Conservation (phyloP, 2,329 filamentous ascomycete species). For the Aspergillus floridensis region DNA sequence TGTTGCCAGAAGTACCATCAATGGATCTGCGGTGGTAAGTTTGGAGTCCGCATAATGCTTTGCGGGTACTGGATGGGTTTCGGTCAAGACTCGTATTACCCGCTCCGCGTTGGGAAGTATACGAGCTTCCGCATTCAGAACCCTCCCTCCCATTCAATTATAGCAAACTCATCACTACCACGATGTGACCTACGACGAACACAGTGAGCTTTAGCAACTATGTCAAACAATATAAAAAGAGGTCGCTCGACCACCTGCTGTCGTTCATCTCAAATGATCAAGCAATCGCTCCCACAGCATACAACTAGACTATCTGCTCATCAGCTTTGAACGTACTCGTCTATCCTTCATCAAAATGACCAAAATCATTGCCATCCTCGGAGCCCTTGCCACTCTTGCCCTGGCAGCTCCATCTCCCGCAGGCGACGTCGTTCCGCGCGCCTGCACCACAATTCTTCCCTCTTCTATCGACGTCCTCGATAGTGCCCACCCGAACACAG, state of each 20-base stretch:
- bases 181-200: not conserved
- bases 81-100: not conserved
- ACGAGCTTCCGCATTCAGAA: not conserved
- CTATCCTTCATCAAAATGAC: constrained; percentile 4
- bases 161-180: not conserved
- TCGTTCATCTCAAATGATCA: not conserved
- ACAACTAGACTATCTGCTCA: not conserved
- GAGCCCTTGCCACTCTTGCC: constrained; percentile 2
- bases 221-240: not conserved
- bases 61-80: not conserved
- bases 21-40: not conserved
- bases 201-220: not conserved
- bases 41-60: not conserved
- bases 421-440: constrained; percentile 10
- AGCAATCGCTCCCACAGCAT: not conserved
- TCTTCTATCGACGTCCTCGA: constrained; percentile 14
- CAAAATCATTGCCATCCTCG: constrained; percentile 2
- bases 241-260: not conserved
- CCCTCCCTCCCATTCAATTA: not conserved
- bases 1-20: not conserved
- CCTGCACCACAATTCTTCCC: constrained; percentile 16
- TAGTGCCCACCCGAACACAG: constrained; percentile 8
- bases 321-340: not conserved
- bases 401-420: constrained; percentile 9
- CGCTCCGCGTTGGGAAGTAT: not conserved